A percentile compares a stretch with the other conserved stretches of the same genome.
Conservation (phyloP, 2,329 filamentous ascomycete genomes). For the Tetracladium maxilliforme region DNA sequence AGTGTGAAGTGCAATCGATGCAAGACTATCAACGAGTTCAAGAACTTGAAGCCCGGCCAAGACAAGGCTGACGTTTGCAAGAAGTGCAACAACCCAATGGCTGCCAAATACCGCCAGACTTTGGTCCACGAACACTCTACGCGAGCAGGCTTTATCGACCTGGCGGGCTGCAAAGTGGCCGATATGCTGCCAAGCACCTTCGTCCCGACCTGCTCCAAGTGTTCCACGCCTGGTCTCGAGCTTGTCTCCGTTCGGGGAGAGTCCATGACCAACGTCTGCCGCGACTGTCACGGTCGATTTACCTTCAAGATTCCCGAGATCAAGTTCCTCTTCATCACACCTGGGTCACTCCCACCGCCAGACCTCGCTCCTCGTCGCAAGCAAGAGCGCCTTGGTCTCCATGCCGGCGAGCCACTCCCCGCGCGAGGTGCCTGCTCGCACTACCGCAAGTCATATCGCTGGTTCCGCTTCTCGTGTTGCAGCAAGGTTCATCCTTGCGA, state of each 20-base stretch:
- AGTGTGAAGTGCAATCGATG: slow-evolving; percentile 68
- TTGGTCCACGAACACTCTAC: slow-evolving; percentile 59
- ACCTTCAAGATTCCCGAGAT: slow-evolving; percentile 66
- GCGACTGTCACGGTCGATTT: slow-evolving; percentile 68
- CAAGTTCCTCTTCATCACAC: slow-evolving; percentile 60
- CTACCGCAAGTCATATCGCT: slow-evolving; percentile 43
- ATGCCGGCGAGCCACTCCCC: slow-evolving; percentile 40
- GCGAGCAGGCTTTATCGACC: slow-evolving; percentile 66
- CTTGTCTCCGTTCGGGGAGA: slow-evolving; percentile 63
- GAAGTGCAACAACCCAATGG: slow-evolving; percentile 39
- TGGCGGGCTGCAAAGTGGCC: slow-evolving; percentile 57
- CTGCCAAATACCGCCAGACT: slow-evolving; percentile 46
- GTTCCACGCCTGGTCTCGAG: slow-evolving; percentile 52
- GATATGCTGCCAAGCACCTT: slow-evolving; percentile 66
- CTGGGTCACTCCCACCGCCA: slow-evolving; percentile 19
- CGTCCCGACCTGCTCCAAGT: slow-evolving; percentile 61
- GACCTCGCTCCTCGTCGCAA: slow-evolving; percentile 24
- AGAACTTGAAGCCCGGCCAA: slow-evolving; percentile 41
- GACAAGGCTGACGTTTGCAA: slow-evolving; percentile 38
- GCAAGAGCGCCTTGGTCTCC: slow-evolving; percentile 39
- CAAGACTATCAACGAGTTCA: slow-evolving; percentile 57
- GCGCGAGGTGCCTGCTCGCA: slow-evolving; percentile 37
- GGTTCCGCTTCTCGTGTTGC: slow-evolving; percentile 54
- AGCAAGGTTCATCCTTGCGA: slow-evolving; percentile 44
- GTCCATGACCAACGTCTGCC: slow-evolving; percentile 58